Evolutionary conservation across 2,329 filamentous ascomycete genomes (phyloP).

Genomic region (Fusarium palustre): DNA sequence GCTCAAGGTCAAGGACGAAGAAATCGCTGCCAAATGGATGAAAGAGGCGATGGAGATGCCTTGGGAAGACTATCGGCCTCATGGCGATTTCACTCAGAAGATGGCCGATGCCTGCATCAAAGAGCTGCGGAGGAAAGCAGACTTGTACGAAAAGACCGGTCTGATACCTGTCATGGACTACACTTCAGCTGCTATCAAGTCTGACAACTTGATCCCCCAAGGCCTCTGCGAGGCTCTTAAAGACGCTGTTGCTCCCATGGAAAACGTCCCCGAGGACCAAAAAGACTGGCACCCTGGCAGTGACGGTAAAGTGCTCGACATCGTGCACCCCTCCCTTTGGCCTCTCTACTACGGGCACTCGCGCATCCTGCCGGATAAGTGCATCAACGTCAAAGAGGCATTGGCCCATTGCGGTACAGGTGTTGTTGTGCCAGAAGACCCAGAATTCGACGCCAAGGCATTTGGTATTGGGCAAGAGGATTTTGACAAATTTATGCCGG

Average conservation of each 20-base stretch:
- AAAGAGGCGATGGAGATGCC: constrained; percentile 48
- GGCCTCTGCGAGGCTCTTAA: constrained; percentile 54
- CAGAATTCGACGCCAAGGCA: background rate
- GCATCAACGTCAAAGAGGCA: constrained; percentile 54
- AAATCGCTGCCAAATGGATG: constrained; percentile 48
- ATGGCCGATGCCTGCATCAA: constrained; percentile 35
- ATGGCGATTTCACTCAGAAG: constrained; percentile 12
- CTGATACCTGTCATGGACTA: constrained; percentile 53
- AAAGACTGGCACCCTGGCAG: constrained; percentile 51
- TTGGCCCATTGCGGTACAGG: constrained; percentile 53
- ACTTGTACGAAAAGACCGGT: constrained; percentile 49
- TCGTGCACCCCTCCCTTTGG: constrained; percentile 42
- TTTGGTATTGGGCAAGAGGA: background rate
- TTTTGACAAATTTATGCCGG: background rate
- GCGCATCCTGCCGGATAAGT: constrained; percentile 51
- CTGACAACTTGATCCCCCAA: constrained; percentile 47
- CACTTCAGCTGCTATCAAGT: constrained; percentile 51
- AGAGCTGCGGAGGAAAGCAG: constrained; percentile 51
- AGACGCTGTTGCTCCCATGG: constrained; percentile 59
- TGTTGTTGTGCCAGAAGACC: constrained; percentile 40
- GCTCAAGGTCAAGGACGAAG: constrained; percentile 47
- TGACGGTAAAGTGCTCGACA: constrained; percentile 35
- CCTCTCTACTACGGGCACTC: constrained; percentile 44
- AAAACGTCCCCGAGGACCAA: constrained; percentile 60
- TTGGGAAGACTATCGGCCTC: constrained; percentile 43